Percentiles rank a stretch among this genome's conserved stretches.
These are phyloP conservation scores for Endoconidiophora polonica DNA, from an alignment of 2,329 filamentous ascomycete species.

Conservation along the genomic window DNA sequence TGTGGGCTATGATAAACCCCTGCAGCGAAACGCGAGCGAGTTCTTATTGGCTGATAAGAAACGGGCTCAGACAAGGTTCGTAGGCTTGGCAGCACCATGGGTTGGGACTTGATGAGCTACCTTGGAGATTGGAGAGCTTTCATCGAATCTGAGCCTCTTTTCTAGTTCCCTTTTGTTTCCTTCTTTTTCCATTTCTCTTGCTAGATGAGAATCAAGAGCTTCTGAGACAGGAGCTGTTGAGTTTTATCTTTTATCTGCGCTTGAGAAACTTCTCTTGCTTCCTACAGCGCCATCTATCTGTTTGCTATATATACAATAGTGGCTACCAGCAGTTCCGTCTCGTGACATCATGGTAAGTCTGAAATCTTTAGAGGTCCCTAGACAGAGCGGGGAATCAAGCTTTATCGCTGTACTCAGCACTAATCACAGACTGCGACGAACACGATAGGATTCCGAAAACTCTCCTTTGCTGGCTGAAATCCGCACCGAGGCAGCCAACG, in stretches of 20 bases:
- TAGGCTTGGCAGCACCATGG: neutral
- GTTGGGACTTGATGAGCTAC: neutral
- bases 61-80: neutral
- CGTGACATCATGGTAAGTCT: conserved; percentile 9
- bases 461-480: conserved; percentile 20
- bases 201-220: too few species aligned
- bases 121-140: neutral
- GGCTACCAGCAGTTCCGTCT: conserved; percentile 1
- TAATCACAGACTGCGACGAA: neutral
- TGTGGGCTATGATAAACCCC: neutral
- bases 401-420: neutral
- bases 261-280: too few species aligned
- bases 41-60: conserved; percentile 9
- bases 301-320: too few species aligned
- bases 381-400: neutral
- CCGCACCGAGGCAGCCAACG: conserved; percentile 19
- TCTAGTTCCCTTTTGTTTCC: too few species aligned
- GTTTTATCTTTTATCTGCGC: too few species aligned
- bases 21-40: conserved; percentile 2
- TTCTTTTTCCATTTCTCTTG: too few species aligned
- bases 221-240: too few species aligned
- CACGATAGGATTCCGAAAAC: conserved; percentile 7
- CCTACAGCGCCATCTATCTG: too few species aligned
- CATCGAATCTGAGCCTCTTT: too few species aligned
- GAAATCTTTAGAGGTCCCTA: too few species aligned